These are phyloP conservation scores for Ehretia macrophylla DNA, from an alignment of 257 asterid species.

Conservation along the genomic window DNA sequence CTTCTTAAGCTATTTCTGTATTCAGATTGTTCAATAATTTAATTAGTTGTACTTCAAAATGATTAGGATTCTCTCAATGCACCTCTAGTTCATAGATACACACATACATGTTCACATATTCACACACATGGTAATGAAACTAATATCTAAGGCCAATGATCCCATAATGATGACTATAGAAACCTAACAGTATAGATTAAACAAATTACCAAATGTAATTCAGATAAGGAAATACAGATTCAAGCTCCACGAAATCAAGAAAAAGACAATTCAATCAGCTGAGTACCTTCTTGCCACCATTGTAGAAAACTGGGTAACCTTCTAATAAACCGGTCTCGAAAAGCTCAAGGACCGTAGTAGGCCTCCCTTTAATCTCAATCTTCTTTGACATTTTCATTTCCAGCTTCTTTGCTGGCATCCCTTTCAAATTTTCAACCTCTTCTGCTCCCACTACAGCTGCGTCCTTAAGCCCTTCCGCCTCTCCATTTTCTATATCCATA, in stretches of 20 bases:
- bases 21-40: too few relatives aligned
- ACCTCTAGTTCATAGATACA: too few relatives aligned
- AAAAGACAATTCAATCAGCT: neutral
- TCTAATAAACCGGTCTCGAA: conserved; percentile 88
- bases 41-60: too few relatives aligned
- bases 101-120: too few relatives aligned
- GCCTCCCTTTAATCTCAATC: conserved; percentile 52
- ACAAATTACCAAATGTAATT: neutral
- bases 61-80: too few relatives aligned
- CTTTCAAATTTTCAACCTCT: conserved; percentile 27
- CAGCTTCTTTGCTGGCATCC: conserved; percentile 37
- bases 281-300: conserved; percentile 88
- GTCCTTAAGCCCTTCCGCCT: conserved; percentile 36
- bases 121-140: too few relatives aligned
- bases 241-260: neutral
- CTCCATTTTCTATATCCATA: conserved; percentile 32
- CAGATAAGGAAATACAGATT: neutral
- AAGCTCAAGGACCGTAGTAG: conserved; percentile 85
- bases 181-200: too few relatives aligned
- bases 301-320: conserved; percentile 96
- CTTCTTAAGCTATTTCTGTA: too few relatives aligned
- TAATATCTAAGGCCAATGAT: too few relatives aligned
- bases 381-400: conserved; percentile 73
- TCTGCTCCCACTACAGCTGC: conserved; percentile 45
- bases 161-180: too few relatives aligned